Conservation (phyloP, 768 basidiomycete genomes). For the Pleurotus platypus region DNA sequence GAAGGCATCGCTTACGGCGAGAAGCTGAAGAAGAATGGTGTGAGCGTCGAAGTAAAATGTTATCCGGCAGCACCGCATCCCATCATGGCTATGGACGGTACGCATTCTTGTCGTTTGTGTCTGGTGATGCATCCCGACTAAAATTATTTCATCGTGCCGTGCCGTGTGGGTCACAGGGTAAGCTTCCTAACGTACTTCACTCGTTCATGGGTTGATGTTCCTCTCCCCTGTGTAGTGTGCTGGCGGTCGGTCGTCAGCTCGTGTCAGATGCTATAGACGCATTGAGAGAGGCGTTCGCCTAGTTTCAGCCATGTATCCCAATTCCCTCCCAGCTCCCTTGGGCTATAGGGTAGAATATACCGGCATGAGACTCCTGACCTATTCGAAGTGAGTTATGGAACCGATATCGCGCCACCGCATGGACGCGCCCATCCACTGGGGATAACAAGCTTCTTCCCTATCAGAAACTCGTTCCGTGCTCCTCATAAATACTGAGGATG, state of each 20-base stretch:
- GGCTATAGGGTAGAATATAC: not conserved
- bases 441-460: conserved; percentile 2
- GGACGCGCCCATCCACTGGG: not conserved
- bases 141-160: too few relatives aligned
- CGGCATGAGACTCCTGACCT: too few relatives aligned
- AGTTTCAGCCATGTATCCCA: not conserved
- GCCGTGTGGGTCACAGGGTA: conserved; percentile 15
- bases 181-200: conserved; percentile 7
- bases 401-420: too few relatives aligned
- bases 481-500: conserved; percentile 3
- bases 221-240: not conserved
- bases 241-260: conserved; percentile 25
- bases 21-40: conserved; percentile 49
- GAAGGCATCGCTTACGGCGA: conserved; percentile 65
- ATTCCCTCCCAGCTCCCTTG: not conserved
- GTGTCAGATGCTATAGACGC: conserved; percentile 32
- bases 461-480: not conserved
- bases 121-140: too few relatives aligned
- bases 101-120: conserved; percentile 16
- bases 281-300: conserved; percentile 25
- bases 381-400: too few relatives aligned
- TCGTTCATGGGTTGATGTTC: not conserved
- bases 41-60: conserved; percentile 47
- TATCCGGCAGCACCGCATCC: conserved; percentile 70
- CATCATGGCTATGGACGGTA: conserved; percentile 73